Evolutionary conservation across 768 basidiomycete species (phyloP).

Genomic region (Pulveroboletus sp.): DNA sequence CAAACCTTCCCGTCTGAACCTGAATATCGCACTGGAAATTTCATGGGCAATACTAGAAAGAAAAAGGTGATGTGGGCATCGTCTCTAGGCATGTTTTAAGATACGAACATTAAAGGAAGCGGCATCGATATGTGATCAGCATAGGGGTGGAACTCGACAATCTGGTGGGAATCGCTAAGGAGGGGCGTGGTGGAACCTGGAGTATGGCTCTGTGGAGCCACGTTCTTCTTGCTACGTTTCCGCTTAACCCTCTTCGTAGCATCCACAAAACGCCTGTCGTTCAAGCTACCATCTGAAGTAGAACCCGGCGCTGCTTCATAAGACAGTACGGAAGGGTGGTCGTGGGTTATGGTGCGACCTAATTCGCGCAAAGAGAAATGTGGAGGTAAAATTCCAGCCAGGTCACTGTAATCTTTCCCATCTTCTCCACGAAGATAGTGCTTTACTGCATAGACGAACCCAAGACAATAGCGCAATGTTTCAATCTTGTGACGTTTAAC

Average conservation of each 20-base stretch:
- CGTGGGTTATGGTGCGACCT: conserved; percentile 37
- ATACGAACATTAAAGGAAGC: conserved; percentile 69
- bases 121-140: conserved; percentile 65
- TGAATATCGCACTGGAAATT: conserved; percentile 62
- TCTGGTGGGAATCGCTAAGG: conserved; percentile 49
- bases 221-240: conserved; percentile 64
- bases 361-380: conserved; percentile 49
- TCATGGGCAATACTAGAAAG: conserved; percentile 73
- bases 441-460: conserved; percentile 65
- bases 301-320: conserved; percentile 42
- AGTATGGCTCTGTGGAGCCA: conserved; percentile 14
- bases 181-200: conserved; percentile 56
- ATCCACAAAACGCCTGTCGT: conserved; percentile 31
- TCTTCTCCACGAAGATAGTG: conserved; percentile 87
- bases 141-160: conserved; percentile 57
- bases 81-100: neutral
- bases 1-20: conserved; percentile 74
- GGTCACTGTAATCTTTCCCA: conserved; percentile 66
- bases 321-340: conserved; percentile 28
- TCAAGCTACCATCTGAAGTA: conserved; percentile 26
- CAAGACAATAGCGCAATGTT: conserved; percentile 62
- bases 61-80: neutral
- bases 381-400: conserved; percentile 59
- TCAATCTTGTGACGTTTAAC: conserved; percentile 67
- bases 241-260: conserved; percentile 66